A percentile compares a stretch with the other conserved stretches of the same genome.
Conservation (phyloP, 805 yeast genomes). For the Jamesozyma lodderae region DNA sequence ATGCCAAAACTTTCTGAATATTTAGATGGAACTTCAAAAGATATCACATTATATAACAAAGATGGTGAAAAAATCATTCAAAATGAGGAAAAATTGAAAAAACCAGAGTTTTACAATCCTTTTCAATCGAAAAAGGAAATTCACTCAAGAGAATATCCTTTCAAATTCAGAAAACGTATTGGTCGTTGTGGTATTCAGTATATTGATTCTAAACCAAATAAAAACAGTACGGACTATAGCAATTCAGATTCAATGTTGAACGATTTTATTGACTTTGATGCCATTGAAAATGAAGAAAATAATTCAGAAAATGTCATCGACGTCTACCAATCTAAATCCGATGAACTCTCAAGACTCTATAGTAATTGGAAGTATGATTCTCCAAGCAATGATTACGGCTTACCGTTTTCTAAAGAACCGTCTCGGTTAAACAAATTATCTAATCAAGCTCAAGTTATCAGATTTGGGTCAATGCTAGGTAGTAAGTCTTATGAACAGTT, state of each 20-base stretch:
- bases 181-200: conserved; percentile 66
- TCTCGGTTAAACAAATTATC: conserved; percentile 73
- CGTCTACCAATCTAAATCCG: conserved; percentile 41
- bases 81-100: conserved; percentile 20
- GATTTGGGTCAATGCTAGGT: conserved; percentile 86
- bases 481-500: conserved; percentile 77
- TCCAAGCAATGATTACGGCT: conserved; percentile 38
- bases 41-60: conserved; percentile 16
- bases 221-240: conserved; percentile 1
- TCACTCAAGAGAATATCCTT: conserved; percentile 35
- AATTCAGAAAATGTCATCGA: conserved; percentile 24
- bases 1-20: conserved; percentile 25
- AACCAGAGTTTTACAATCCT: conserved; percentile 32
- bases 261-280: conserved; percentile 36
- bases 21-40: conserved; percentile 22
- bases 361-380: conserved; percentile 63
- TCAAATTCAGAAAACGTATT: conserved; percentile 60
- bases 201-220: conserved; percentile 63
- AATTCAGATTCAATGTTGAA: conserved; percentile 26
- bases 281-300: conserved; percentile 21
- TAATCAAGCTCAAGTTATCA: conserved; percentile 76
- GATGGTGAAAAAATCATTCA: conserved; percentile 26
- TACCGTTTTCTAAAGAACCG: conserved; percentile 67
- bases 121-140: conserved; percentile 26
- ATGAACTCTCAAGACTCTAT: conserved; percentile 39